Evolutionary conservation across 768 basidiomycete species (phyloP).

Genomic region (Podaxis carcinomalis): DNA sequence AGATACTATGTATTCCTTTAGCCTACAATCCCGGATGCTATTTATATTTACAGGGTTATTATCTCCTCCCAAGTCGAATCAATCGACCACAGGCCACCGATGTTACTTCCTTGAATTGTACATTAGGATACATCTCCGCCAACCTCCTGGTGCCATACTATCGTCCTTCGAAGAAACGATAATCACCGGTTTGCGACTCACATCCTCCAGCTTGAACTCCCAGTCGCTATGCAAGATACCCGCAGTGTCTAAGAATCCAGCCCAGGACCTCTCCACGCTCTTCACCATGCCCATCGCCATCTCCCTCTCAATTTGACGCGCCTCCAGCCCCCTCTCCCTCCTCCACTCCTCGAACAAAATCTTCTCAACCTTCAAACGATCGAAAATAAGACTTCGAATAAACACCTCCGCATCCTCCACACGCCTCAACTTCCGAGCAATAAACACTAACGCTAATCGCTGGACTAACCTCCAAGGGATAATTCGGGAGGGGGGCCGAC

Average conservation of each 20-base stretch:
- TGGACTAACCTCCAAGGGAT: constrained; percentile 37
- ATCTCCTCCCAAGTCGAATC: constrained; percentile 38
- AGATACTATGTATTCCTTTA: no score
- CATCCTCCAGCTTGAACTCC: constrained; percentile 42
- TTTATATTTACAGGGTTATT: no score
- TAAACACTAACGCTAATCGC: constrained; percentile 24
- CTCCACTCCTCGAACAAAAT: constrained; percentile 38
- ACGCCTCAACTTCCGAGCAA: constrained; percentile 34
- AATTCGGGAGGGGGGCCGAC: constrained; percentile 40
- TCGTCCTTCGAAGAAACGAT: constrained; percentile 42
- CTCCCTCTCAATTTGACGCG: constrained; percentile 38
- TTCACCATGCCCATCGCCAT: constrained; percentile 37
- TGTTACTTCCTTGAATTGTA: constrained; percentile 34
- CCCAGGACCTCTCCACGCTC: constrained; percentile 48
- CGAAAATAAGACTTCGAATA: constrained; percentile 29
- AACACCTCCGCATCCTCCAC: constrained; percentile 37
- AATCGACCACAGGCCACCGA: constrained; percentile 38
- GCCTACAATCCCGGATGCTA: no score
- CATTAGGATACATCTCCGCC: constrained; percentile 40
- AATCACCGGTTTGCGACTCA: constrained; percentile 41
- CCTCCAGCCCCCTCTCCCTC: constrained; percentile 31
- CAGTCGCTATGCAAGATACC: constrained; percentile 46
- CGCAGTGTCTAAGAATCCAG: constrained; percentile 42
- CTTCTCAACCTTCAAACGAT: constrained; percentile 30
- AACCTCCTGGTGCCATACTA: constrained; percentile 33